Conservation (phyloP, 805 yeast species). For the Candida silvatica region DNA sequence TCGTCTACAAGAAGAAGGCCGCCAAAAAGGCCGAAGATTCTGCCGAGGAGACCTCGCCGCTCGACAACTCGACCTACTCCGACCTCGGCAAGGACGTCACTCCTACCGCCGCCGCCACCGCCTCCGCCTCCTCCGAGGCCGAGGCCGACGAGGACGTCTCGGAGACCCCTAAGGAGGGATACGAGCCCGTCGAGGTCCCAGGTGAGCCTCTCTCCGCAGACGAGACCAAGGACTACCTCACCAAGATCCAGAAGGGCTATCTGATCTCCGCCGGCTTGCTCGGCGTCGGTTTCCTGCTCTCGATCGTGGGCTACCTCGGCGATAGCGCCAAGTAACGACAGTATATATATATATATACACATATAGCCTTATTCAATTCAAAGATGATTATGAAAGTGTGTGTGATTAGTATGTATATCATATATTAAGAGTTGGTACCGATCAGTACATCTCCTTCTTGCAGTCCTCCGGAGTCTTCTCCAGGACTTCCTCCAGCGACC, state of each 20-base stretch:
- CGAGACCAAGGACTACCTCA: constrained; percentile 24
- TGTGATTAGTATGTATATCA: neutral
- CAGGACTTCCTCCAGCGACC: constrained; percentile 72
- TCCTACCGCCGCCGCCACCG: constrained; percentile 25
- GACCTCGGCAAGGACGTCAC: constrained; percentile 26
- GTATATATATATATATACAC: neutral
- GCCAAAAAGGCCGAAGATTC: constrained; percentile 14
- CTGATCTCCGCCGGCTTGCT: constrained; percentile 32
- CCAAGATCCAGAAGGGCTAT: constrained; percentile 29
- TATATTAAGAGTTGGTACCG: constrained; percentile 1
- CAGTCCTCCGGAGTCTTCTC: constrained; percentile 64
- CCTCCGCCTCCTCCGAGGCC: constrained; percentile 22
- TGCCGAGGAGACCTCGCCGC: constrained; percentile 28
- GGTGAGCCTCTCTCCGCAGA: constrained; percentile 31
- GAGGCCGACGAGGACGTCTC: constrained; percentile 30
- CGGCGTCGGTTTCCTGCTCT: constrained; percentile 37
- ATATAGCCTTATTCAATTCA: neutral
- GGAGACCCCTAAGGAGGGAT: too few relatives aligned
- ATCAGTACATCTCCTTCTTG: constrained; percentile 18
- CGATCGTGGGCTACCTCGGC: constrained; percentile 50
- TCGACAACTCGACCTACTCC: constrained; percentile 37
- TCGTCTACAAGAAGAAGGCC: constrained; percentile 11
- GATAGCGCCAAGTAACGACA: constrained; percentile 25
- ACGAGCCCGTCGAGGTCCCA: constrained; percentile 11
- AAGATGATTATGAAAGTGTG: neutral